Percentiles rank a stretch among this genome's conserved stretches.
phyloP scores from a whole-genome alignment of 495 filamentous ascomycete genomes.

The Emericellopsis terricola region DNA sequence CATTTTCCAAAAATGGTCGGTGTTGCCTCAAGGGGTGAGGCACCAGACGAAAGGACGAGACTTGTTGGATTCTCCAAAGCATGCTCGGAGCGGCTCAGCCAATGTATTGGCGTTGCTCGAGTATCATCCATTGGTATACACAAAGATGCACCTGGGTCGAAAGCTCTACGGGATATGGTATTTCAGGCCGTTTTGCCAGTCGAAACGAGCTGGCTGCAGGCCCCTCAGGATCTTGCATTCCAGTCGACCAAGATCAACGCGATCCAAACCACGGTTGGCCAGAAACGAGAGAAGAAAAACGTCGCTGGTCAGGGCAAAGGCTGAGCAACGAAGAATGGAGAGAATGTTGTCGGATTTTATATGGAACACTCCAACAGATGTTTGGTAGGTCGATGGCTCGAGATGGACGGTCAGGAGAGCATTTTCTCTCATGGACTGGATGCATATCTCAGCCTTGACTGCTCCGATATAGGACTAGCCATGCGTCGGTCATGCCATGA shows the following conservation, averaged over 20 bases:
- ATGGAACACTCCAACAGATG: too few relatives aligned
- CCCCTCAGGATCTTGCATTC: conserved; percentile 7
- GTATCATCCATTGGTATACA: conserved; percentile 39
- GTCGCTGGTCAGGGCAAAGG: too few relatives aligned
- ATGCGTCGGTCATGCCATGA: too few relatives aligned
- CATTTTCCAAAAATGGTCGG: conserved; percentile 42
- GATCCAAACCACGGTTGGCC: conserved; percentile 19
- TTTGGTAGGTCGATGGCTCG: too few relatives aligned
- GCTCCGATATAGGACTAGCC: too few relatives aligned
- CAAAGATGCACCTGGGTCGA: conserved; percentile 25
- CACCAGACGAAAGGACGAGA: conserved; percentile 19
- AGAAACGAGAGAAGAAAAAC: conserved; percentile 13
- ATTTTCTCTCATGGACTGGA: not conserved
- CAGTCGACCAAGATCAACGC: conserved; percentile 16
- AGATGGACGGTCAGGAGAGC: too few relatives aligned
- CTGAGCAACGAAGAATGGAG: too few relatives aligned
- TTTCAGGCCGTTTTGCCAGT: conserved; percentile 23
- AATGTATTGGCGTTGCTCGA: conserved; percentile 34
- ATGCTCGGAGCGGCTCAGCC: conserved; percentile 29
- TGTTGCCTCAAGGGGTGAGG: conserved; percentile 26
- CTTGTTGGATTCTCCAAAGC: conserved; percentile 36
- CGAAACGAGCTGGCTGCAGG: conserved; percentile 12
- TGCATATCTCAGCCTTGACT: too few relatives aligned
- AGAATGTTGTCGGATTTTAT: too few relatives aligned
- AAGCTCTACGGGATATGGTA: conserved; percentile 30